phyloP scores from a whole-genome alignment of 2,329 filamentous ascomycete species.

The Xylaria polymorpha region DNA sequence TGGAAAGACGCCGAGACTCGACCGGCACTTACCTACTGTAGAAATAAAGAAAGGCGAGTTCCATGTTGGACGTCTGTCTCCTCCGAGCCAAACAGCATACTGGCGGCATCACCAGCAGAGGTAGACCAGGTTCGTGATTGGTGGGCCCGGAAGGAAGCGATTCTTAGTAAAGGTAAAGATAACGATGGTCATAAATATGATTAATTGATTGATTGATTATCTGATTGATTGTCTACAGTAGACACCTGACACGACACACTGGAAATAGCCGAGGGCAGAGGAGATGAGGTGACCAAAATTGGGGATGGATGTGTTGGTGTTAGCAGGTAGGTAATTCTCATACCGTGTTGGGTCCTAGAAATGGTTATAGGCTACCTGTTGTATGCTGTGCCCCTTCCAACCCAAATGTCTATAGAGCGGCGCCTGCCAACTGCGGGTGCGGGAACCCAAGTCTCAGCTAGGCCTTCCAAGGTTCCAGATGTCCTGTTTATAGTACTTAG shows the following conservation, averaged over 20 bases:
- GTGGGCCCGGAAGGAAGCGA: neutral
- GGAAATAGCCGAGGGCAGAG: constrained; percentile 7
- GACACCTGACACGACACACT: neutral
- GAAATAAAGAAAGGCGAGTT: neutral
- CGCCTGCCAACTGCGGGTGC: neutral
- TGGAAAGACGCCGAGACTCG: constrained; percentile 25
- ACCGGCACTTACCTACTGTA: constrained; percentile 14
- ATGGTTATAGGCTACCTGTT: neutral
- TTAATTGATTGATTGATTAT: neutral
- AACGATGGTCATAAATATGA: neutral
- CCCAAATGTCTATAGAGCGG: neutral
- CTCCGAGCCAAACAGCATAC: neutral
- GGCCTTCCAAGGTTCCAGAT: neutral
- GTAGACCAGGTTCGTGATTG: neutral
- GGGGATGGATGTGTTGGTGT: neutral
- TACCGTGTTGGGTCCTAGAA: neutral
- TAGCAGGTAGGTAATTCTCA: no score
- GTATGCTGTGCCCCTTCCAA: constrained; percentile 2
- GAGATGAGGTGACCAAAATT: neutral
- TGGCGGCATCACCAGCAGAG: neutral
- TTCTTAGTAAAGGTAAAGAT: neutral
- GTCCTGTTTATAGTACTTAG: no score
- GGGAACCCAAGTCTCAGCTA: neutral
- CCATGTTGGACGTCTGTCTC: neutral
- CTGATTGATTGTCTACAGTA: neutral